Base-by-base conservation (phyloP, 139 green algal genomes). In the Trebouxia sp. region DNA sequence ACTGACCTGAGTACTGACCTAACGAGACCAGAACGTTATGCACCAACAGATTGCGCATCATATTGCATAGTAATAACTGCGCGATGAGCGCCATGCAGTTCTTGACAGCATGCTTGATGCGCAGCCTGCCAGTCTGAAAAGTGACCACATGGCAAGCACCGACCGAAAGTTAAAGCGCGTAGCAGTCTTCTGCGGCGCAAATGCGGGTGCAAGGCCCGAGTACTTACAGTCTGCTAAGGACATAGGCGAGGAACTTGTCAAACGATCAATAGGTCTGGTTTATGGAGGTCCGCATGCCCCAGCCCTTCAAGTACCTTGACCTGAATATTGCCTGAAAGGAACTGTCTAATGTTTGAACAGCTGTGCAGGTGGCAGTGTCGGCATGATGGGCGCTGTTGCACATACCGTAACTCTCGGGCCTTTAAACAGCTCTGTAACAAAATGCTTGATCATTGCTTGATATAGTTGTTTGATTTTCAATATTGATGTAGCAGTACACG, bases 381-480 rank as follows among this genome's bases (percentile, higher is more conserved):
- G 93, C 0, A 80, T 96, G 48, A 97, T 97, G 93, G 93, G 93
- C 0, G 89, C 88, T 65, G 83, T 96, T 6, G 88, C 92, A 9
- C 69, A 86, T 12, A 89, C 88, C 6, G 92, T 93, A 32, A 75
- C 85, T 50, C 22, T 11, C 26, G 75, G 24, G 28, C 41, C 76
- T 58, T 81, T 85, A 5, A 51, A 38, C n/a, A n/a, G n/a, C n/a
- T n/a, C n/a, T n/a, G n/a, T n/a, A n/a, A n/a, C n/a, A n/a, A n/a
- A n/a, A n/a, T n/a, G n/a, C n/a, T n/a, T n/a, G n/a, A n/a, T n/a
- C n/a, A n/a, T n/a, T n/a, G n/a, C n/a, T n/a, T n/a, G n/a, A n/a
- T n/a, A n/a, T n/a, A n/a, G n/a, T n/a, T n/a, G n/a, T n/a, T n/a
- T n/a, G n/a, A n/a, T n/a, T n/a, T n/a, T n/a, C n/a, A n/a, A n/a